Base-by-base conservation (phyloP, 2,329 filamentous ascomycete genomes). In the Nothopassalora personata region DNA sequence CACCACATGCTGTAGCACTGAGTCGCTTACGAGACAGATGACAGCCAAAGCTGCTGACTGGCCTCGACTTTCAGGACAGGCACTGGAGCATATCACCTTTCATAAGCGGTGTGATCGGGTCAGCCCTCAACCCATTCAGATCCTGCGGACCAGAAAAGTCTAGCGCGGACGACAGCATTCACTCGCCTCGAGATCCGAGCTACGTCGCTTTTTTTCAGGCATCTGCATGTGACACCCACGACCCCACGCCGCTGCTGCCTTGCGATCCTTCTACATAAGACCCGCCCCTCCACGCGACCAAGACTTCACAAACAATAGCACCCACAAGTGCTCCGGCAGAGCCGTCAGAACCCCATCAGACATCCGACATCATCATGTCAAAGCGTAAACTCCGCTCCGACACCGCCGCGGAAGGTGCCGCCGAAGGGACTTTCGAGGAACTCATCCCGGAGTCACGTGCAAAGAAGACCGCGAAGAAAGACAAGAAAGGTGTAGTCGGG, bases 381-480 rank as follows among this genome's bases (percentile, higher is more conserved):
- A 62, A 59, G 60, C 39, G 60, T 28, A 45, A 56, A 31, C 54
- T 61, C 8, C 56, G 60, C 36, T 57, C 56, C 18, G 53, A 59
- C 34, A 59, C 55, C 6, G 55, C 56, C 39, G 28, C 43, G 9
- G 43, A 27, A 33, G 52, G n/a, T 15, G 7, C 46, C n/a, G 33
- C 15, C 9, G 33, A 30, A 15, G 10, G 19, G 39, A 15, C 30
- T 27, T 9, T 47, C 10, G n/a, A 43, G 28, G 13, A 15, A 2
- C 19, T 5, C 13, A 43, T 18, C 6, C 6, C 19, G 2, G 27
- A 36, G 18, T 54, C 43, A 9, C 27, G 51, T 10, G 9, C 34
- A 13, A 61, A 62, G 48, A 58, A 57, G 34, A 30, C 28, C 23
- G 9, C 34, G 15, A 61, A 62, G 48, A 58, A 57, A 33, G 36